Evolutionary conservation across 352 stramenopile genomes (phyloP), one percentile per base, ranked within the genome.

Genomic region (Globisporangium solare): DNA sequence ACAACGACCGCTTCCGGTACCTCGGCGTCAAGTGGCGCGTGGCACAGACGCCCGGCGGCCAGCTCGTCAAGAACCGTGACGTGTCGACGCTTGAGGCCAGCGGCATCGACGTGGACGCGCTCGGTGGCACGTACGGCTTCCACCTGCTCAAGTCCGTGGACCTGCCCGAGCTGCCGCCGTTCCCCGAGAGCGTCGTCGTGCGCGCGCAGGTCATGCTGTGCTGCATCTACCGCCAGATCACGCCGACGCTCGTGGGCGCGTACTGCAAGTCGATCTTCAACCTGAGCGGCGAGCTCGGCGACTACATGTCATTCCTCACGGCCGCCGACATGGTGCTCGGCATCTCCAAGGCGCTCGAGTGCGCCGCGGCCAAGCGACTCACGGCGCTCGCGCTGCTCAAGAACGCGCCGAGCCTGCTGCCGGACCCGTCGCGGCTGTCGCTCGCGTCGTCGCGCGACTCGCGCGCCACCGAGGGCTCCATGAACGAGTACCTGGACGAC

Each of bases 11-110:
- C 13, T 82, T 76, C 27, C 66, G 64, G 11, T 80, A 78, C 51
- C 51, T 86, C 1, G 50, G 75, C 0, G 51, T 88, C 49, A 84
- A 86, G 39, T 88, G 74, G 77, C 59, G 62, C 14, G 35, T 73
- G 7, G 56, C 56, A 0, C 45, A 70, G 45, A 67, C 64, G 0
- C 60, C 76, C 0, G 63, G 60, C 0, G 60, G 56, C 0, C 27
- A 27, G 3, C 54, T 85, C 27, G 70, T 79, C 47, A 67, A 68
- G 22, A 63, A 73, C n/a, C 77, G 77, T 1, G 77, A 86, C 47
- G 42, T 74, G 43, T 71, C 66, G 37, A 69, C 62, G 2, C 73
- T 88, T 15, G 77, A 88, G 54, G 67, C 66, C 45, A 73, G 73
- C 40, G 74, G 77, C 7, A 69, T 70, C 0, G 60, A 51, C 10